Conservation (phyloP, 192 early-diverging fungal genomes). For the Endogone sp. region DNA sequence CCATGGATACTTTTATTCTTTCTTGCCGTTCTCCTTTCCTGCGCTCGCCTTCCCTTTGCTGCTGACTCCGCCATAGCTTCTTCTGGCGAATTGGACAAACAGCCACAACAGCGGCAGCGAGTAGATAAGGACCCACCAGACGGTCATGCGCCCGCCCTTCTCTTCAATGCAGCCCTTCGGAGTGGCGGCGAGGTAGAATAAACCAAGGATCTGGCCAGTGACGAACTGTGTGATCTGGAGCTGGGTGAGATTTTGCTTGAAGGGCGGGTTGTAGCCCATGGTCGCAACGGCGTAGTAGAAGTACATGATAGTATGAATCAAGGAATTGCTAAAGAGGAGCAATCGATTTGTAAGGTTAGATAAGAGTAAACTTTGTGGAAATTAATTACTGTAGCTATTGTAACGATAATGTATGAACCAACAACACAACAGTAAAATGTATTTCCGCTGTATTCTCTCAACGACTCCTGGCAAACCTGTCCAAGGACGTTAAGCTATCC, state of each 20-base stretch:
- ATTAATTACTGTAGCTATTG: no score
- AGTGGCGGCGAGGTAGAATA: conserved; percentile 47
- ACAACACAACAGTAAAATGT: no score
- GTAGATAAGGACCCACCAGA: conserved; percentile 49
- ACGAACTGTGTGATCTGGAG: conserved; percentile 76
- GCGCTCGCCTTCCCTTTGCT: conserved; percentile 4
- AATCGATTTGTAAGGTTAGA: conserved; percentile 2
- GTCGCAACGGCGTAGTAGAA: conserved; percentile 65
- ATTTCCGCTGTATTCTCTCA: no score
- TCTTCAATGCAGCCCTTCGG: conserved; percentile 31
- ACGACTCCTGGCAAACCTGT: no score
- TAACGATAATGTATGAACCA: no score
- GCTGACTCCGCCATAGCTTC: conserved; percentile 39
- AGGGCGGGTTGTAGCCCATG: conserved; percentile 58
- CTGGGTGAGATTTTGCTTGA: conserved; percentile 62
- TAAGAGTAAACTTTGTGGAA: no score
- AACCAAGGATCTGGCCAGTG: conserved; percentile 51
- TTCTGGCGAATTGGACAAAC: conserved; percentile 59
- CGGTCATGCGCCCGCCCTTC: conserved; percentile 39
- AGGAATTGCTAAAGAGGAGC: conserved; percentile 48
- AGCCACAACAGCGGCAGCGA: conserved; percentile 56
- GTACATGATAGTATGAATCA: conserved; percentile 77
- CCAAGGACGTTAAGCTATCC: no score
- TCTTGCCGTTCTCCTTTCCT: not conserved
- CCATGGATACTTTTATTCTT: no score